Base-by-base conservation (phyloP, 2,329 filamentous ascomycete species). In the Colletotrichum orchidophilum region DNA sequence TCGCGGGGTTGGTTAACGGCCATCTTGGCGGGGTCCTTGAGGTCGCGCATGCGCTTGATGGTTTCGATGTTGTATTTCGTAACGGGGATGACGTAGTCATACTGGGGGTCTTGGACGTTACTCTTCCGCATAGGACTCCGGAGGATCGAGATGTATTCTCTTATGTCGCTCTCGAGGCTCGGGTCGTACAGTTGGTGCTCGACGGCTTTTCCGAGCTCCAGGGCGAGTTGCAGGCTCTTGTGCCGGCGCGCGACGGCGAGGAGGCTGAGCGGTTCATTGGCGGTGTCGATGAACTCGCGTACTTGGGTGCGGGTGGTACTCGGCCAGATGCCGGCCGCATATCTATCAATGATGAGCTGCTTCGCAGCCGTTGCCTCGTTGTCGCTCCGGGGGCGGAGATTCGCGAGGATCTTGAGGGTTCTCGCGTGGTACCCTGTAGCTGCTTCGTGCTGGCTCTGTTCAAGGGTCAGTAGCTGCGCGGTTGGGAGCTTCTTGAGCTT, bases 151-250 rank as follows among this genome's bases (percentile, higher is more conserved):
- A 90, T 78, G 74, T 91, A 91, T 13, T 81, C 78, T 64, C 79
- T 78, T 53, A 91, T 80, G 42, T 81, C 76, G 21, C 13, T 60
- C 3, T 77, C 74, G 21, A 78, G 71, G 52, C 82, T 76, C 0
- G 77, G 63, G 0, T 81, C 76, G 73, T 89, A 91, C 1, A 85
- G 65, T 12, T 82, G 80, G 39, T 85, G 85, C 24, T 83, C 82
- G 3, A 91, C 74, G 3, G 87, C 88, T 69, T 81, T 83, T 74
- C 90, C 86, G 67, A 90, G 87, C 59, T 91, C 87, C 26, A 79
- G 76, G 5, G 86, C 88, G 31, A 92, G 83, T 74, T 91, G 86
- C 18, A 91, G 77, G 60, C 82, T 83, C 76, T 87, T 87, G 78
- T 92, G 90, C 42, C 81, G 82, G 64, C 83, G 83, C 2, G 83